Base-by-base conservation (phyloP, 2,329 filamentous ascomycete species). In the Penicillium sp. region DNA sequence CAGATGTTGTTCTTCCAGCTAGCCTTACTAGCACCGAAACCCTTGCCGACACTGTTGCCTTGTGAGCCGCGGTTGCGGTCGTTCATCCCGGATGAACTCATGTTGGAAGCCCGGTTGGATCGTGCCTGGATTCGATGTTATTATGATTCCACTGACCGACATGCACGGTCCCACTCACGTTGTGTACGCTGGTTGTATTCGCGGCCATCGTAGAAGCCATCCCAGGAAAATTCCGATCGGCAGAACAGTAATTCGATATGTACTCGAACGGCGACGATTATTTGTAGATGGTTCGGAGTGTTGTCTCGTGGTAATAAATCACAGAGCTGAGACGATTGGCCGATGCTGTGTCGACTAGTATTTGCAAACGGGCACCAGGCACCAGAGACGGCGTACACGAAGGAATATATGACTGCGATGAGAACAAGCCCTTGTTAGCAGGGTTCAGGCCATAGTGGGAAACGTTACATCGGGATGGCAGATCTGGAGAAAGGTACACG, bases 1-100 rank as follows among this genome's bases (percentile, higher is more conserved):
- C 84, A 86, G 42, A 86, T 83, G 33, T 75, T 79, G 71, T 71
- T 67, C 71, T 78, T 74, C 79, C 78, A 75, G 64, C 73, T 75
- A 35, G 75, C 63, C 56, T 76, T 78, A 42, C 73, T 73, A 62
- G 71, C 72, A 19, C 75, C 75, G 66, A 81, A 81, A n/a, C 75
- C 71, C 54, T 76, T 75, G 8, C 73, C 72, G 57, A 80, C 73
- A 51, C 70, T 69, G 27, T 73, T 68, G 46, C 63, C 70, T 65
- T 79, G 77, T 27, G 74, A 67, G 45, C 71, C 67, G 56, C 74
- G 71, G 25, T 69, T 59, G 54, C 71, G 68, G 38, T 77, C 75
- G 56, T 69, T 72, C 60, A 75, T 66, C 33, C 67, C 65, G 23
- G 75, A 69, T 43, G 75, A 64, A 60, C 68, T 68, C 60, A 80